Percentiles rank a stretch among this genome's conserved stretches.
Evolutionary conservation across 108 stramenopile species (phyloP).

Genomic region (Cyclotella kingstonii): DNA sequence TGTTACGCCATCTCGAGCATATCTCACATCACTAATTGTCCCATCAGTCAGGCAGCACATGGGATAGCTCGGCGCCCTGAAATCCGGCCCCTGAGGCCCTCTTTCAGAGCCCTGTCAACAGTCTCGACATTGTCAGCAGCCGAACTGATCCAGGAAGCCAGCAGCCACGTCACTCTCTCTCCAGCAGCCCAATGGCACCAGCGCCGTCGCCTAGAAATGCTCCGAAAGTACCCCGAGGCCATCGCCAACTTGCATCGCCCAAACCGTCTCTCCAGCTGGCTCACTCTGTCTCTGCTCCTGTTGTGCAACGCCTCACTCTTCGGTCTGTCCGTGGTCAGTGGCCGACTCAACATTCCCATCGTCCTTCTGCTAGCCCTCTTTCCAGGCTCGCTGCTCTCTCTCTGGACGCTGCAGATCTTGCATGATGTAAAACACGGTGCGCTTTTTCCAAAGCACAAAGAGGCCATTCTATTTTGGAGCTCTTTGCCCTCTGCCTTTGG

Average conservation of each 20-base stretch:
- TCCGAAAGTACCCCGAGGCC: constrained; percentile 63
- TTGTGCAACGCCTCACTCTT: constrained; percentile 52
- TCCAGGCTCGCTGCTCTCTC: constrained; percentile 64
- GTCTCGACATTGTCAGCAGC: too few relatives aligned
- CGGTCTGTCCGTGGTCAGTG: constrained; percentile 40
- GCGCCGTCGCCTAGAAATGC: constrained; percentile 59
- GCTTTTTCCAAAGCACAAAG: constrained; percentile 47
- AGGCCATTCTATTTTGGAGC: constrained; percentile 61
- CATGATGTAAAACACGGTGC: constrained; percentile 70
- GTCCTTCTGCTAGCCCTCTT: constrained; percentile 50
- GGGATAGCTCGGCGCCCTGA: too few relatives aligned
- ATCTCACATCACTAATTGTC: too few relatives aligned
- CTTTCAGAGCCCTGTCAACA: too few relatives aligned
- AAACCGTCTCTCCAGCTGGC: constrained; percentile 52
- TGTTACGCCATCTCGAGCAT: too few relatives aligned
- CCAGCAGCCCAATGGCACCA: constrained; percentile 72
- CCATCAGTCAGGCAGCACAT: too few relatives aligned
- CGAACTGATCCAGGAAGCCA: too few relatives aligned
- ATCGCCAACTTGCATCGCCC: too few relatives aligned
- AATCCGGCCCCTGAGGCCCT: too few relatives aligned
- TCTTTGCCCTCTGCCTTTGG: constrained; percentile 74
- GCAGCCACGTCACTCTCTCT: too few relatives aligned
- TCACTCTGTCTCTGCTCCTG: constrained; percentile 56
- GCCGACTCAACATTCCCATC: constrained; percentile 14
- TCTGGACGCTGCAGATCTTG: constrained; percentile 77